Conservation (phyloP, 495 filamentous ascomycete genomes). For the Hamigera avellanea region DNA sequence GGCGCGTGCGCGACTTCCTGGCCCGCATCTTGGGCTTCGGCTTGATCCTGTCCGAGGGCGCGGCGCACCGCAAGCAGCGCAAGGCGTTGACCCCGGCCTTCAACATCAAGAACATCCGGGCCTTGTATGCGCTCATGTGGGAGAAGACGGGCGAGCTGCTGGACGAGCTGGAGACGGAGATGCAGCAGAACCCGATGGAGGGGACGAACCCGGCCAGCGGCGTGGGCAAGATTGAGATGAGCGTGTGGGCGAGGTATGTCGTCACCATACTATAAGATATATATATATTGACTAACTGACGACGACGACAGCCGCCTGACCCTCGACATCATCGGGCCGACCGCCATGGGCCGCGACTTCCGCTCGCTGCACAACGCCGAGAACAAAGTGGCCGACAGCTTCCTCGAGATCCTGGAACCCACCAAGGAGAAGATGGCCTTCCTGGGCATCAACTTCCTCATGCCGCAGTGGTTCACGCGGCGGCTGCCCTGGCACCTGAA, state of each 20-base stretch:
- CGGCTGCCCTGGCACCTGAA: slow-evolving; percentile 59
- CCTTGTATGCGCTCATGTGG: slow-evolving; percentile 78
- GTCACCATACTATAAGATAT: background rate
- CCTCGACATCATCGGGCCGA: slow-evolving; percentile 77
- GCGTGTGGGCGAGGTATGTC: slow-evolving; percentile 47
- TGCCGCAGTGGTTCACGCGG: slow-evolving; percentile 36
- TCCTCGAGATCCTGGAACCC: slow-evolving; percentile 43
- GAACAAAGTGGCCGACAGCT: slow-evolving; percentile 55
- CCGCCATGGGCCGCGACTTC: slow-evolving; percentile 76
- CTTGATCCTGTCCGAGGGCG: slow-evolving; percentile 69
- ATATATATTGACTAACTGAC: too few species aligned
- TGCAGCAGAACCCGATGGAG: slow-evolving; percentile 21
- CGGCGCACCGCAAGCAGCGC: slow-evolving; percentile 62
- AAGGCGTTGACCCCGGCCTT: slow-evolving; percentile 76
- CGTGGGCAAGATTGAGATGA: slow-evolving; percentile 50
- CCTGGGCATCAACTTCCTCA: slow-evolving; percentile 31
- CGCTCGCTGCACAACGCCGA: slow-evolving; percentile 51
- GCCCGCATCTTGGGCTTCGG: slow-evolving; percentile 65
- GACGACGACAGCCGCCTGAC: slow-evolving; percentile 62
- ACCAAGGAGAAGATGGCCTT: slow-evolving; percentile 36
- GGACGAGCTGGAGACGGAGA: slow-evolving; percentile 28
- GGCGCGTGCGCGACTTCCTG: slow-evolving; percentile 37
- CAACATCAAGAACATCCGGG: slow-evolving; percentile 67
- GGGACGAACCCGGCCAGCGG: slow-evolving; percentile 25
- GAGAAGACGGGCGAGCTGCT: slow-evolving; percentile 34